A percentile compares a stretch with the other conserved stretches of the same genome.
Conservation (phyloP, 345 rosid genomes). For the Aquilaria yunnanensis region DNA sequence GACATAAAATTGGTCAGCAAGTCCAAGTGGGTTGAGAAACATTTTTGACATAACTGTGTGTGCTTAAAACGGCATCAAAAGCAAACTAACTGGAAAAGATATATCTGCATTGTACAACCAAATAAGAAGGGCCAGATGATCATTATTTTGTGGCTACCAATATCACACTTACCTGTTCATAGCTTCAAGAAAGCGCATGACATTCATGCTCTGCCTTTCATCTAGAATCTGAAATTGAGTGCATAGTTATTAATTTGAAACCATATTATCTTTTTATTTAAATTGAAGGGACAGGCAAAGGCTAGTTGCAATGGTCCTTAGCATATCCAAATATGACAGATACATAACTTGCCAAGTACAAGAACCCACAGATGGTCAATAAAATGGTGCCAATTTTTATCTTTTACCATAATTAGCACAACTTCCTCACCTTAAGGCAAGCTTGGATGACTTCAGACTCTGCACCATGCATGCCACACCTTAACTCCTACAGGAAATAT, state of each 20-base stretch:
- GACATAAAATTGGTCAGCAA: neutral
- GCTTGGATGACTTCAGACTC: slow-evolving; percentile 43
- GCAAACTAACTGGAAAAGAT: neutral
- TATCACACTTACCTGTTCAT: slow-evolving; percentile 33
- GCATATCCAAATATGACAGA: no score
- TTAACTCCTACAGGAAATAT: slow-evolving; percentile 36
- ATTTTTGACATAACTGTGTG: no score
- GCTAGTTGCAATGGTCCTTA: no score
- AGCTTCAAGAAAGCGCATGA: slow-evolving; percentile 60
- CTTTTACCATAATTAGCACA: no score
- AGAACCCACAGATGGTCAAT: no score
- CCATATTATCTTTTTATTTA: no score
- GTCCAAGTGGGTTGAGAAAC: neutral
- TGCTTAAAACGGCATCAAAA: neutral
- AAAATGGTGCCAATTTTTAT: no score
- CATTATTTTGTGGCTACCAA: no score
- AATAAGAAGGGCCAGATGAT: no score
- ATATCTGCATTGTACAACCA: no score
- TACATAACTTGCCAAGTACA: no score
- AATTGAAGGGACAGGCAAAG: no score
- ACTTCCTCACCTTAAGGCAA: slow-evolving; percentile 41
- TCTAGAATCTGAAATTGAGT: slow-evolving; percentile 40
- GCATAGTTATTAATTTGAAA: neutral
- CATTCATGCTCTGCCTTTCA: slow-evolving; percentile 57
- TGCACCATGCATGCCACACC: slow-evolving; percentile 28